Evolutionary conservation across 2,329 filamentous ascomycete genomes (phyloP).

Genomic region (Coniochaeta sp.): DNA sequence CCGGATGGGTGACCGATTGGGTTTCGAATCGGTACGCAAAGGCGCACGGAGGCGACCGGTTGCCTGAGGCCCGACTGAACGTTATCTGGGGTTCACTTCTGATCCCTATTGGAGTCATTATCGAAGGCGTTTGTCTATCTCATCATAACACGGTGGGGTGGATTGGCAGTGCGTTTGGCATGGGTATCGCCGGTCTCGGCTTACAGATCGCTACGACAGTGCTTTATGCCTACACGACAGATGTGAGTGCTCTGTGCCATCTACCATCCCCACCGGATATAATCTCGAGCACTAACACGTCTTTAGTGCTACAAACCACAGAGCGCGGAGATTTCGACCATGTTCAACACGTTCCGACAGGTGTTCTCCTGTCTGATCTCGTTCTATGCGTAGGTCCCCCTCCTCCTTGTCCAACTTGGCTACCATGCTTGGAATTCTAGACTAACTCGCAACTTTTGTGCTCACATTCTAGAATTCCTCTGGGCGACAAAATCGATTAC

Average conservation of each 20-base stretch:
- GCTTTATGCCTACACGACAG: conserved; percentile 24
- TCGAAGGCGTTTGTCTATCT: conserved; percentile 15
- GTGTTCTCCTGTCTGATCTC: conserved; percentile 23
- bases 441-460: not conserved
- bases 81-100: conserved; percentile 20
- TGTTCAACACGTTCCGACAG: conserved; percentile 23
- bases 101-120: conserved; percentile 16
- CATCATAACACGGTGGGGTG: conserved; percentile 22
- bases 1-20: conserved; percentile 19
- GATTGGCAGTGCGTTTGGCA: conserved; percentile 25
- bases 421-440: not conserved
- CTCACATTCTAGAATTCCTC: conserved; percentile 11
- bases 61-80: conserved; percentile 23
- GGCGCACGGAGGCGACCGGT: conserved; percentile 15
- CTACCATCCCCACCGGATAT: too few species aligned
- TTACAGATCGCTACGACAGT: conserved; percentile 26
- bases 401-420: not conserved
- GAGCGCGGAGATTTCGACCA: conserved; percentile 22
- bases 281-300: not conserved
- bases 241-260: conserved; percentile 10
- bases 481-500: conserved; percentile 17
- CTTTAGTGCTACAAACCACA: conserved; percentile 24
- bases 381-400: conserved; percentile 19
- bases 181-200: conserved; percentile 24
- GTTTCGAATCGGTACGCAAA: conserved; percentile 19